Evolutionary conservation across 202 grass and related monocot genomes (phyloP), one percentile per base, ranked within the genome.

Genomic region (Musa balbisiana): DNA sequence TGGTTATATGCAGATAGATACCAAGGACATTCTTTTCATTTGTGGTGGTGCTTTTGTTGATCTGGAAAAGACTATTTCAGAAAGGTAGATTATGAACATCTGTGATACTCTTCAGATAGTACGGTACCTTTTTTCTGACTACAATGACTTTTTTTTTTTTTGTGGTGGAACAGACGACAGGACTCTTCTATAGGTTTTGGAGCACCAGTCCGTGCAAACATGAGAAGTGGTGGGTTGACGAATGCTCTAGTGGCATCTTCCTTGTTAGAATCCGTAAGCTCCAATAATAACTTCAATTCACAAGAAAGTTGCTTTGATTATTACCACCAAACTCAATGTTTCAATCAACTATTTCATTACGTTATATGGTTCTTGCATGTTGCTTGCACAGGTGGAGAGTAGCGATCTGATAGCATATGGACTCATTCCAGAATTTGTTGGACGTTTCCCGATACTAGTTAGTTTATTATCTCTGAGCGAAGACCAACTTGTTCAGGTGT

Each of bases 131-230:
- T 19, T 11, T 20, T 51, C 20, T 14, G 12, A 63, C 8, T 10
- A 14, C 29, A 8, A 4, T 58, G 12, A 55, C 3, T 55, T 53
- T 27, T 10, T 17, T 17, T 16, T 29, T 55, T 72, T 55, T 10
- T 17, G 26, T 16, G 16, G 12, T 55, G 20, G 27, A 27, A 53
- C 60, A 76, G 74, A 64, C 74, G 74, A 1, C 74, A 76, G 81
- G 94, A 98, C 94, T 98, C 94, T 63, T 98, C 94, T 74, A 98
- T 98, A 84, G 94, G 94, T 78, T 98, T 98, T 85, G 94, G 91
- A 71, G 94, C 87, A 83, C 91, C 94, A 26, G 81, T 98, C 60
- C 91, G 91, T 51, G 84, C 84, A 83, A 98, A 89, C 73, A 91
- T 98, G 85, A 88, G 94, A 92, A 86, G 73, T 82, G 84, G 83